phyloP scores from a whole-genome alignment of 2,329 filamentous ascomycete species.

The Trichoderma atroviride region DNA sequence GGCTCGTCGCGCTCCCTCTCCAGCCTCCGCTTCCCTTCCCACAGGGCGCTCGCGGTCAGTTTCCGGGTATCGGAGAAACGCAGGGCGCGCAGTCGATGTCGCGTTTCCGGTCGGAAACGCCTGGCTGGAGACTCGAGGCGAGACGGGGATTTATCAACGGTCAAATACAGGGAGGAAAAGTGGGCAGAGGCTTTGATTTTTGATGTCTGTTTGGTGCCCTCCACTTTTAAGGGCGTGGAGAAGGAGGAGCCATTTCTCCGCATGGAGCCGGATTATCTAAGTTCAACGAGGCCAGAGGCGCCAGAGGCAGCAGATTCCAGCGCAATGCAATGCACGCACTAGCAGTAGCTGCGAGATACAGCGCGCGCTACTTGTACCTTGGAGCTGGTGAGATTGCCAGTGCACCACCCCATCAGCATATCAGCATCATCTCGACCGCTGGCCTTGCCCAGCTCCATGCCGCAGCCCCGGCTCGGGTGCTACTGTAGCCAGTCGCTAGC shows the following conservation, averaged over 20 bases:
- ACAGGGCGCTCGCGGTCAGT: background rate
- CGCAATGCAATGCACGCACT: background rate
- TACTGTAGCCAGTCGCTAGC: slow-evolving; percentile 9
- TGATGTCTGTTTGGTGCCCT: slow-evolving; percentile 19
- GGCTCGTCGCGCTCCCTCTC: slow-evolving; percentile 5
- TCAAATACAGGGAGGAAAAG: slow-evolving; percentile 26
- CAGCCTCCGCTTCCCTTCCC: slow-evolving; percentile 20
- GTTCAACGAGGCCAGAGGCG: background rate
- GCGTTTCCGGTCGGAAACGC: slow-evolving; percentile 23
- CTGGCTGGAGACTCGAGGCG: slow-evolving; percentile 24
- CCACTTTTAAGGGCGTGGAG: slow-evolving; percentile 12
- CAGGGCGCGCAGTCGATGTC: slow-evolving; percentile 7
- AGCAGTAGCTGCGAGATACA: background rate
- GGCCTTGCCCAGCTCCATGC: background rate
- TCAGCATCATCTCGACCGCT: background rate
- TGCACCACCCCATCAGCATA: background rate
- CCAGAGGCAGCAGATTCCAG: background rate
- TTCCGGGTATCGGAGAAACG: slow-evolving; percentile 20
- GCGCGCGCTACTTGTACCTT: background rate
- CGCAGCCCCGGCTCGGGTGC: background rate
- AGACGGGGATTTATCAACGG: slow-evolving; percentile 27
- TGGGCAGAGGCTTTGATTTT: slow-evolving; percentile 25
- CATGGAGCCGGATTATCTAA: slow-evolving; percentile 22
- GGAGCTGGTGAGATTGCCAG: background rate
- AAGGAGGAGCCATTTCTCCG: slow-evolving; percentile 21